Evolutionary conservation across 345 rosid genomes (phyloP), one percentile per base, ranked within the genome.

Genomic region (Eucalyptus curtisii): DNA sequence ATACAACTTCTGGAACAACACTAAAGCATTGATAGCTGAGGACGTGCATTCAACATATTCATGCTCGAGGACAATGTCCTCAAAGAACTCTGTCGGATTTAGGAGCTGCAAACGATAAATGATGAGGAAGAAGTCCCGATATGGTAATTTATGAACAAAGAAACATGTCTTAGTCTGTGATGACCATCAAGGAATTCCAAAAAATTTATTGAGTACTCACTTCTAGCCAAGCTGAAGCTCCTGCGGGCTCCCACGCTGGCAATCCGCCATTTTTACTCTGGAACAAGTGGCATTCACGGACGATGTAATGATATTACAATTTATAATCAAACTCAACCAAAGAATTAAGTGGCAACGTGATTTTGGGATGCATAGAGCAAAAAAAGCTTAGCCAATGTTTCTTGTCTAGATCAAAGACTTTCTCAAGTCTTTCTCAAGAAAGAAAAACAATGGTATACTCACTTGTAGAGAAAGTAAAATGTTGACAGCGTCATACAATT

Each of bases 201-300:
- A 91, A 93, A 71, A 7, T 31, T 50, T 66, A 61, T 84, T 22
- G 40, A 52, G 12, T 13, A 57, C 86, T 89, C 88, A 93, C 96
- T 91, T 95, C 95, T 82, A 95, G 85, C 96, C 95, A 94, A 5
- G 86, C 68, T 19, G 76, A 57, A 47, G 94, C 96, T 55, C 93
- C 89, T 86, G 87, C 91, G 14, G 97, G 97, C 88, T 95, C 96
- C 97, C 97, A 95, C 3, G 90, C 93, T 31, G 96, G 24, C 27
- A 92, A 37, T 50, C 98, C 98, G n/a, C 97, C 98, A 42, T 90
- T 92, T 89, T 91, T 85, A 86, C 93, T 91, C 97, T 96, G 92
- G 86, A 89, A 76, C 10, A 76, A 85, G 22, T 87, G 16, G 80
- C 22, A 24, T 33, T n/a, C 42, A n/a, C 2, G 13, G 80, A 13